phyloP scores from a whole-genome alignment of 805 yeast species.

The Yamadazyma nakazawae region DNA sequence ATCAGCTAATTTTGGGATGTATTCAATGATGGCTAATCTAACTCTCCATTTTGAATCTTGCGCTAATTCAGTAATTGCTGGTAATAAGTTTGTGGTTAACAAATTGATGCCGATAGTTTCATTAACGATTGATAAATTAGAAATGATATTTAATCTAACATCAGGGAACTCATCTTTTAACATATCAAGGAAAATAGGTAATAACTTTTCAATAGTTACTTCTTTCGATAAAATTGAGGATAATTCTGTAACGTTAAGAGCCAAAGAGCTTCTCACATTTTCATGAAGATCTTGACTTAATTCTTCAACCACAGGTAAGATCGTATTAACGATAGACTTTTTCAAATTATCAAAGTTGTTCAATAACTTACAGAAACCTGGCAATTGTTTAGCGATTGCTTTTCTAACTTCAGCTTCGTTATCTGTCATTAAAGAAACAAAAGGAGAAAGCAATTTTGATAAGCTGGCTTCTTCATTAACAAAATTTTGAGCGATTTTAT shows the following conservation, averaged over 20 bases:
- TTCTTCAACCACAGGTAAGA: constrained; percentile 79
- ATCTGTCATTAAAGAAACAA: constrained; percentile 78
- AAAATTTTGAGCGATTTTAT: constrained; percentile 64
- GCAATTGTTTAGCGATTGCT: constrained; percentile 88
- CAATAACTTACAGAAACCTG: constrained; percentile 62
- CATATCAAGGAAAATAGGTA: constrained; percentile 91
- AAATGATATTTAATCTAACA: constrained; percentile 89
- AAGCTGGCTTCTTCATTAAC: constrained; percentile 53
- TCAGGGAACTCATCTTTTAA: constrained; percentile 96
- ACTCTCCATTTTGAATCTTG: constrained; percentile 98
- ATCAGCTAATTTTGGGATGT: constrained; percentile 89
- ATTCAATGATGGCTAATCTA: constrained; percentile 92
- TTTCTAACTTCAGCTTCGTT: constrained; percentile 96
- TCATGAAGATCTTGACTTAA: constrained; percentile 90
- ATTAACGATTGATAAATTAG: constrained; percentile 86
- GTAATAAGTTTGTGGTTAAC: constrained; percentile 81
- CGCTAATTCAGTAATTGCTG: constrained; percentile 94
- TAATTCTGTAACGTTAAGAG: constrained; percentile 79
- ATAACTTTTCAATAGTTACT: constrained; percentile 70
- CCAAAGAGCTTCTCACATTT: constrained; percentile 88
- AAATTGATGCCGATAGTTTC: constrained; percentile 91
- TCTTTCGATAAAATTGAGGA: constrained; percentile 86
- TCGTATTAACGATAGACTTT: constrained; percentile 57
- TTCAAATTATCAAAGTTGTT: constrained; percentile 31
- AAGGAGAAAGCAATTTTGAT: constrained; percentile 62